A percentile compares a stretch with the other conserved stretches of the same genome.
phyloP scores from a whole-genome alignment of 1,139 yeast species.

The Protomyces lactucae-debilis region DNA sequence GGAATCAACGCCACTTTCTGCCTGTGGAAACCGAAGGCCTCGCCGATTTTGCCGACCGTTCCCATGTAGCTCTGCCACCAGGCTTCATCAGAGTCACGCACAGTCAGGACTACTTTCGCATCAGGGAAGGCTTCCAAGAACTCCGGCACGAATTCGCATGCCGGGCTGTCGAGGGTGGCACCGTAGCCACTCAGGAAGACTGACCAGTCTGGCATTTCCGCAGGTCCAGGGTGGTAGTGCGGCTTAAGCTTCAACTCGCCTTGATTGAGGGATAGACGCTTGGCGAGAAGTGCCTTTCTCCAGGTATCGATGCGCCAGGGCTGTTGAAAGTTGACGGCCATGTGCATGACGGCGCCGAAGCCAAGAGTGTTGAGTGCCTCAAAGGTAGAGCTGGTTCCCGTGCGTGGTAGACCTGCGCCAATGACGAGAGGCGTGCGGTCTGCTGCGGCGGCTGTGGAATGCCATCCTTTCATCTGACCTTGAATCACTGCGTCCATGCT shows the following conservation, averaged over 20 bases:
- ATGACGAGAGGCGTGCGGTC: neutral
- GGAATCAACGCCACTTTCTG: neutral
- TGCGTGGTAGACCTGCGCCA: constrained; percentile 2
- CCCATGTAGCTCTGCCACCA: neutral
- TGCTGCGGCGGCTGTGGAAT: neutral
- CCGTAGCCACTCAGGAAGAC: neutral
- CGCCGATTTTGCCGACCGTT: neutral
- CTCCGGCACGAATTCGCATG: neutral
- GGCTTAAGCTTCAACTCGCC: neutral
- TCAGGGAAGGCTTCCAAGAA: neutral
- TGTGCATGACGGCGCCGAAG: neutral
- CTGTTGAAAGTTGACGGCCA: neutral
- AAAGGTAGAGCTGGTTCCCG: neutral
- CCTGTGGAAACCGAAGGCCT: neutral
- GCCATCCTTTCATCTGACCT: neutral
- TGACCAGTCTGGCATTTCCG: neutral
- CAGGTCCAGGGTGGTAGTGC: neutral
- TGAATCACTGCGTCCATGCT: neutral
- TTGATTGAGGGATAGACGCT: neutral
- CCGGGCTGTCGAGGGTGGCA: neutral
- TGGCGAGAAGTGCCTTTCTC: neutral
- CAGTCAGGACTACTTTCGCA: neutral
- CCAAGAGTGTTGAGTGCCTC: neutral
- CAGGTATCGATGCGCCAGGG: neutral
- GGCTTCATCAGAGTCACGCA: constrained; percentile 1